Evolutionary conservation across 1,284 basidiomycete genomes (phyloP).

Genomic region (Ganoderma resinaceum): DNA sequence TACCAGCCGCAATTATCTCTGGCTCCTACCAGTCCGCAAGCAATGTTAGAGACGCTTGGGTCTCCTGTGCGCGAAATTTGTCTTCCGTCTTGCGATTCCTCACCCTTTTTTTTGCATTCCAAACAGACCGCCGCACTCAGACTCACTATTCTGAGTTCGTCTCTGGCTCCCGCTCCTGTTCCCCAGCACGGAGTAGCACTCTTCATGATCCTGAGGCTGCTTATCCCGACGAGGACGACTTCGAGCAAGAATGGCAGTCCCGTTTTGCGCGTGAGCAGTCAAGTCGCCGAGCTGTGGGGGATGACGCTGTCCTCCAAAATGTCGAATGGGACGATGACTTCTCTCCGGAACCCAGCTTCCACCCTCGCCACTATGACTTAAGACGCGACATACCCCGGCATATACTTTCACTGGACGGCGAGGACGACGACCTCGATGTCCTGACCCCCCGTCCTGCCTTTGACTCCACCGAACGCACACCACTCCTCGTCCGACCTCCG

Average conservation of each 20-base stretch:
- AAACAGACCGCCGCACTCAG: conserved; percentile 67
- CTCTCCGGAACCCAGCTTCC: conserved; percentile 31
- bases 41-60: conserved; percentile 60
- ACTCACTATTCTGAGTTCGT: conserved; percentile 68
- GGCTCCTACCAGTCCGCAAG: conserved; percentile 54
- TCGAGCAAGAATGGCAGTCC: conserved; percentile 18
- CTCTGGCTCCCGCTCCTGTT: conserved; percentile 53
- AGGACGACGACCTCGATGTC: conserved; percentile 19
- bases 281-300: conserved; percentile 33
- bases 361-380: conserved; percentile 17
- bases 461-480: conserved; percentile 41
- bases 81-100: conserved; percentile 34
- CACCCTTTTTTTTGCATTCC: conserved; percentile 12
- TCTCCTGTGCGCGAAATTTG: conserved; percentile 50
- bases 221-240: conserved; percentile 46
- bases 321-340: conserved; percentile 55
- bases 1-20: conserved; percentile 52
- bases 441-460: conserved; percentile 16
- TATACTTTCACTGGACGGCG: background rate
- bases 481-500: conserved; percentile 51
- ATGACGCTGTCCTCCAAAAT: conserved; percentile 45
- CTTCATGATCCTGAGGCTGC: conserved; percentile 41
- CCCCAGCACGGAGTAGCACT: conserved; percentile 40
- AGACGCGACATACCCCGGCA: conserved; percentile 17
- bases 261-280: conserved; percentile 27